Conservation (phyloP, 257 asterid genomes). For the Przewalskia tangutica region DNA sequence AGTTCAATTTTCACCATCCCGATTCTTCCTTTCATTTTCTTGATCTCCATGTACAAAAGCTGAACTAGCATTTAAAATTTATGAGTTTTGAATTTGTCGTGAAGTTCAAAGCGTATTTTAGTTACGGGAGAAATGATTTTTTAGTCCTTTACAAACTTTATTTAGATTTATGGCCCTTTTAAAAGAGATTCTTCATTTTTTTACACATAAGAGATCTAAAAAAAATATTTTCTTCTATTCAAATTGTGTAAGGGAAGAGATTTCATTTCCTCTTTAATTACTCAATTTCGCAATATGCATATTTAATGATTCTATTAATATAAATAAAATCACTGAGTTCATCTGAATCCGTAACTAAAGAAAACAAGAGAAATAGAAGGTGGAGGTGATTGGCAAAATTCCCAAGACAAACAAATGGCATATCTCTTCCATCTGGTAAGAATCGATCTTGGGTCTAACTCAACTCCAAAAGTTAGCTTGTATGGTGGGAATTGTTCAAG, state of each 20-base stretch:
- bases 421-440: constrained; percentile 2
- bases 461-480: too few species aligned
- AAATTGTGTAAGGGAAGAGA: too few species aligned
- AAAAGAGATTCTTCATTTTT: too few species aligned
- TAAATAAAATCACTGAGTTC: not conserved
- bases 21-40: not conserved
- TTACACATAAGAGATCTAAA: too few species aligned
- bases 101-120: not conserved
- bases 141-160: too few species aligned
- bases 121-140: too few species aligned
- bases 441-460: too few species aligned
- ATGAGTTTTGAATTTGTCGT: not conserved
- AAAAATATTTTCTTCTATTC: too few species aligned
- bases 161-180: too few species aligned
- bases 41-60: not conserved
- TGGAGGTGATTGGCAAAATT: not conserved
- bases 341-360: not conserved
- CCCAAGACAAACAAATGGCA: constrained; percentile 5
- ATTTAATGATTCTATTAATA: not conserved
- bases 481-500: too few species aligned
- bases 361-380: not conserved
- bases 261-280: too few species aligned
- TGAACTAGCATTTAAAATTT: not conserved
- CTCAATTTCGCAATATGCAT: too few species aligned
- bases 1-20: not conserved